Evolutionary conservation across 1,284 basidiomycete species (phyloP).

Genomic region (Cutaneotrichosporon sp.): DNA sequence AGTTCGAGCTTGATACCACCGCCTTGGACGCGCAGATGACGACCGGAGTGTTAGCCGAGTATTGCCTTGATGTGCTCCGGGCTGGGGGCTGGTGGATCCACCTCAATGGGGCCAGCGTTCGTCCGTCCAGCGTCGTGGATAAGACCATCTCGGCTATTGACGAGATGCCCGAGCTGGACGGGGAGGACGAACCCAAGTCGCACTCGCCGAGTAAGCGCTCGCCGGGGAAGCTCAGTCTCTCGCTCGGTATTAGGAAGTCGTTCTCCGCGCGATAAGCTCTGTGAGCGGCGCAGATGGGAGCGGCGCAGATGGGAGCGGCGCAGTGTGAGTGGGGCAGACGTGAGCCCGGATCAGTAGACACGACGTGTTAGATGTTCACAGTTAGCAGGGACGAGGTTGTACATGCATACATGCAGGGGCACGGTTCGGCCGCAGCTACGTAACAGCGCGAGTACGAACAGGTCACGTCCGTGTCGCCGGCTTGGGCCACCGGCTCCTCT

Average conservation of each 20-base stretch:
- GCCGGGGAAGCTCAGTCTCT: neutral
- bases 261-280: neutral
- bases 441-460: neutral
- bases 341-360: neutral
- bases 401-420: conserved; percentile 2
- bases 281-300: neutral
- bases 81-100: conserved; percentile 31
- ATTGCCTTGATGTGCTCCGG: conserved; percentile 33
- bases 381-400: neutral
- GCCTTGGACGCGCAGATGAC: conserved; percentile 23
- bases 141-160: neutral
- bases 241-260: conserved; percentile 2
- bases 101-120: conserved; percentile 5
- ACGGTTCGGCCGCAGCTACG: neutral
- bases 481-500: no score
- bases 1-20: conserved; percentile 40
- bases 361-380: no score
- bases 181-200: neutral
- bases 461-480: no score
- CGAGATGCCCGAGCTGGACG: neutral
- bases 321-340: neutral
- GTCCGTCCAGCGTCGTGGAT: neutral
- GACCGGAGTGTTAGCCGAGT: conserved; percentile 34
- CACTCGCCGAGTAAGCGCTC: neutral
- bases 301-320: neutral